Conservation (phyloP, 257 asterid species). For the Orobanche coerulescens region DNA sequence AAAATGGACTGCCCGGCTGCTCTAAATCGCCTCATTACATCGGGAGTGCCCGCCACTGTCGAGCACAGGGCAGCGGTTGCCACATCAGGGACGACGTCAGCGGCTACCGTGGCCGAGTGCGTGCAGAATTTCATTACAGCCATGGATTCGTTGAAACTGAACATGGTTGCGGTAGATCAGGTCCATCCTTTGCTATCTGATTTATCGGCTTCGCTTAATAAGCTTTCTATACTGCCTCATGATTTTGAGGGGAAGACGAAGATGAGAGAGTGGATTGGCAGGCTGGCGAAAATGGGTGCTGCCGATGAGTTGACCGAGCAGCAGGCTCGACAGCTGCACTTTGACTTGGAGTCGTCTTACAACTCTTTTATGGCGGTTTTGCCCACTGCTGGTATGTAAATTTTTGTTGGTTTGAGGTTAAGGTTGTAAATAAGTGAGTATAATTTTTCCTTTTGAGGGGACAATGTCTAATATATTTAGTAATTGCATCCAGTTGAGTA, state of each 20-base stretch:
- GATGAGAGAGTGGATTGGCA: conserved; percentile 79
- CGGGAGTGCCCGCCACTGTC: conserved; percentile 93
- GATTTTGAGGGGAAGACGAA: conserved; percentile 96
- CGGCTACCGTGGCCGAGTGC: conserved; percentile 82
- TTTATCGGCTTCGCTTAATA: conserved; percentile 60
- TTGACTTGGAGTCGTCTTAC: conserved; percentile 84
- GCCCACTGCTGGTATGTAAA: conserved; percentile 63
- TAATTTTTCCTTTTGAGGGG: background rate
- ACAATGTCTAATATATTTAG: background rate
- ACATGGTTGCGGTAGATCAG: conserved; percentile 95
- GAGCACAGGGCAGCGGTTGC: conserved; percentile 80
- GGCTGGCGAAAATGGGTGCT: conserved; percentile 89
- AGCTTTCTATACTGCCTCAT: conserved; percentile 63
- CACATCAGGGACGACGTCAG: conserved; percentile 44
- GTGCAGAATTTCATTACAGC: conserved; percentile 88
- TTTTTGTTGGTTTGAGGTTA: conserved; percentile 7
- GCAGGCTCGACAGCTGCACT: conserved; percentile 72
- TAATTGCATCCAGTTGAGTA: background rate
- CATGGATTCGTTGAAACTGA: conserved; percentile 81
- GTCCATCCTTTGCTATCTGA: conserved; percentile 84
- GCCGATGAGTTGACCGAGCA: conserved; percentile 76
- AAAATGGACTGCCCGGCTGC: conserved; percentile 85
- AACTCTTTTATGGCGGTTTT: conserved; percentile 93
- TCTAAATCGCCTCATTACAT: conserved; percentile 61
- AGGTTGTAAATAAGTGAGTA: conserved; percentile 26